Conservation (phyloP, 176 grass and related monocot species). For the Eremochloa ophiuroides region DNA sequence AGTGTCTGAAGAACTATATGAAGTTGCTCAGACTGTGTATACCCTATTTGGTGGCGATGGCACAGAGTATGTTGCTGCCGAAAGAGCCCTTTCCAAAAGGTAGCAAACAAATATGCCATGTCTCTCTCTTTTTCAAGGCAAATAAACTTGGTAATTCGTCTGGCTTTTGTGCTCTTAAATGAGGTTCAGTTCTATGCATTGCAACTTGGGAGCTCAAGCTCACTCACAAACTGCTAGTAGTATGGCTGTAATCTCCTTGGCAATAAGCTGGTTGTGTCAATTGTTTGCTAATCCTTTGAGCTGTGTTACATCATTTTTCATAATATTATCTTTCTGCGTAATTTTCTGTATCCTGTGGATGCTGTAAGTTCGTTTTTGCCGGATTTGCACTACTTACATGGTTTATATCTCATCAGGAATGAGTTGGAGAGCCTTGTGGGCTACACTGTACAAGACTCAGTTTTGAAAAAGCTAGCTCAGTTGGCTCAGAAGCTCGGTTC, state of each 20-base stretch:
- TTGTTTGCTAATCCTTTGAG: background rate
- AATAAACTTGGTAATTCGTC: background rate
- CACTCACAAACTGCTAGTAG: background rate
- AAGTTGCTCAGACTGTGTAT: conserved; percentile 68
- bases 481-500: conserved; percentile 59
- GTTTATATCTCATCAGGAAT: conserved; percentile 37
- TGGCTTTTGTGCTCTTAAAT: background rate
- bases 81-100: conserved; percentile 37
- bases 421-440: conserved; percentile 78
- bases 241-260: background rate
- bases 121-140: background rate
- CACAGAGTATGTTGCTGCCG: conserved; percentile 14
- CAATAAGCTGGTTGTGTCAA: background rate
- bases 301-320: background rate
- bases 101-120: background rate
- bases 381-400: conserved; percentile 12
- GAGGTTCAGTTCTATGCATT: background rate
- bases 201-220: background rate
- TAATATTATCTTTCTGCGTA: background rate
- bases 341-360: background rate
- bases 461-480: conserved; percentile 54
- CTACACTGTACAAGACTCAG: conserved; percentile 46
- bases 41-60: conserved; percentile 46
- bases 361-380: background rate
- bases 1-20: conserved; percentile 66